Evolutionary conservation across 164 flowering plant genomes (phyloP).

Genomic region (Cinnamomum chago): DNA sequence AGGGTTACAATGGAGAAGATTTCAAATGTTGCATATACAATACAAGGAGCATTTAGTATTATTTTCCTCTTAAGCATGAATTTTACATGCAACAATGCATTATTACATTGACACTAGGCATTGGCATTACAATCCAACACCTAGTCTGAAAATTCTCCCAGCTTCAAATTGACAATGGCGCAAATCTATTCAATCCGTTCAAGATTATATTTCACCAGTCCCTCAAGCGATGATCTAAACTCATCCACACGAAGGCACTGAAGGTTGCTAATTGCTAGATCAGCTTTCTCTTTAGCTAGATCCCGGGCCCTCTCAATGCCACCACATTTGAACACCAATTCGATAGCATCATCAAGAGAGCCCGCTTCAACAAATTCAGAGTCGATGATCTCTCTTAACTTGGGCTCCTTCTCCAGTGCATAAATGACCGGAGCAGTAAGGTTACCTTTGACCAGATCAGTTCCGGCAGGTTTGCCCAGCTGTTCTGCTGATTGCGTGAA

Average conservation of each 20-base stretch:
- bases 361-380: constrained; percentile 79
- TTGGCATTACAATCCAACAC: neutral
- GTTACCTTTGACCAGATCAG: constrained; percentile 82
- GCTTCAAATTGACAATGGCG: neutral
- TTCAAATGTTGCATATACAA: neutral
- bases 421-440: constrained; percentile 91
- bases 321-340: constrained; percentile 53
- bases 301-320: constrained; percentile 72
- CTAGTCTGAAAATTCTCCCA: neutral
- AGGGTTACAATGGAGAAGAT: neutral
- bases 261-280: constrained; percentile 60
- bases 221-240: constrained; percentile 70
- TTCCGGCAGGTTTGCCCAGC: constrained; percentile 90
- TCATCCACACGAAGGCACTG: constrained; percentile 61
- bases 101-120: neutral
- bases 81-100: neutral
- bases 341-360: constrained; percentile 72
- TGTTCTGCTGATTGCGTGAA: constrained; percentile 93
- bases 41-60: neutral
- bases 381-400: constrained; percentile 78
- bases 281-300: constrained; percentile 74
- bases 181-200: constrained; percentile 56
- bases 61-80: neutral
- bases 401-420: constrained; percentile 74
- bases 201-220: constrained; percentile 70